Conservation (phyloP, 108 stramenopile species). For the Cyclostephanos tholiformis region DNA sequence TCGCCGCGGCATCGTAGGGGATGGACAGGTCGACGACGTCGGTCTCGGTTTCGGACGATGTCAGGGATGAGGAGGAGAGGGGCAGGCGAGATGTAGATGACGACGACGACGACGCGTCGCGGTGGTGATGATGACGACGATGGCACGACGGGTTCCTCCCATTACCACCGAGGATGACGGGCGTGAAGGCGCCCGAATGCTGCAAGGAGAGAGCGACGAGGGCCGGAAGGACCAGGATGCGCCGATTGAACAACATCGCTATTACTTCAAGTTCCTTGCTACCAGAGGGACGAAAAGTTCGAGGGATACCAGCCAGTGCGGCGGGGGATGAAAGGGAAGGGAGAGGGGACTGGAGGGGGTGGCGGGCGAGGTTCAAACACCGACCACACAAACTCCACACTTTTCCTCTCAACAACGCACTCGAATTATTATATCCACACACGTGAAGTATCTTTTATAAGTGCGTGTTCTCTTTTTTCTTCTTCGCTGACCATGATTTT, state of each 20-base stretch:
- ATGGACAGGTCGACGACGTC: conserved; percentile 59
- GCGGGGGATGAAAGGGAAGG: too few species aligned
- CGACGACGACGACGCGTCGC: not conserved
- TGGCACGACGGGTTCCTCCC: not conserved
- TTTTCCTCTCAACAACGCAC: too few species aligned
- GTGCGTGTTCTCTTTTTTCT: not conserved
- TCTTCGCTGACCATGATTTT: too few species aligned
- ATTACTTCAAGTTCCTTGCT: too few species aligned
- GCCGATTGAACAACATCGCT: conserved; percentile 50
- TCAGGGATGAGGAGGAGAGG: conserved; percentile 39
- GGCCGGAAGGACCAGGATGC: conserved; percentile 50
- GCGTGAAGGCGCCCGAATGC: conserved; percentile 53
- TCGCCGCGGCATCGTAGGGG: conserved; percentile 83
- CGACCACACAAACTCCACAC: too few species aligned
- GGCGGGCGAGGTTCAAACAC: too few species aligned
- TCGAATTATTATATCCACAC: too few species aligned
- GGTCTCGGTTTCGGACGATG: conserved; percentile 32
- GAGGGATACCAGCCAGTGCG: too few species aligned
- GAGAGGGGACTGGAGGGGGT: too few species aligned
- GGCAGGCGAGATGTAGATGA: not conserved
- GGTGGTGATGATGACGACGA: too few species aligned
- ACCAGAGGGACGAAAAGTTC: too few species aligned
- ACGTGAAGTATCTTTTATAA: too few species aligned
- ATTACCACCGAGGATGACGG: conserved; percentile 27
- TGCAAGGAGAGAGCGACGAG: conserved; percentile 50